Evolutionary conservation across 331 rosid species (phyloP), one percentile per base, ranked within the genome.

Genomic region (Cydonia oblonga): DNA sequence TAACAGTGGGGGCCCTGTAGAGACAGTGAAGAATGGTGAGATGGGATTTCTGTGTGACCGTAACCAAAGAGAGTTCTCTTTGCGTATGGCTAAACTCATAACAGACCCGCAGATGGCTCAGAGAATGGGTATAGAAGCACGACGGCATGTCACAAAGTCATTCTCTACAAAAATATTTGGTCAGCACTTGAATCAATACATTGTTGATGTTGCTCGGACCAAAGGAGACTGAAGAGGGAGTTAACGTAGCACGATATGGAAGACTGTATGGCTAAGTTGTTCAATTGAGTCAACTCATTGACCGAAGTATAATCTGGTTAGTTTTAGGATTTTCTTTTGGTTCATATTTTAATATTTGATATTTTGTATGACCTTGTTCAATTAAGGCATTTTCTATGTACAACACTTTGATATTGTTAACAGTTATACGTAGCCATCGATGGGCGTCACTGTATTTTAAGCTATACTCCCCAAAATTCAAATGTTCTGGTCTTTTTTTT

Each of bases 1-100:
- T 89, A 86, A 93, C 56, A 89, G 92, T 70, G 98, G 98, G 19
- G 97, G 97, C 46, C 98, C 98, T 16, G 88, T 93, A 53, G 98
- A 93, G 87, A 87, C 96, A 0, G 76, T 90, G 58, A 89, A 83
- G 85, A 75, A 82, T 63, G 91, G 89, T 49, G 76, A 35, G 60
- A 93, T 92, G 0, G 96, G 98, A 59, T 93, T 84, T 88, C 97
- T 89, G 51, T 90, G 98, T 64, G 76, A 83, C 54, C 88, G 96
- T 60, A 77, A 77, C 68, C 91, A 92, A 23, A 70, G 20, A 46
- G 92, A 86, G 74, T 91, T 93, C 75, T 81, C 96, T 64, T 57
- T 66, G 72, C 92, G 96, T 57, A 87, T 86, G 96, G 85, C 86
- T 44, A 85, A 81, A 81, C 82, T 90, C 65, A 52, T 89, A 57